Evolutionary conservation across 1,284 basidiomycete species (phyloP), one percentile per base, ranked within the genome.

Genomic region (Heliocybe sulcata): DNA sequence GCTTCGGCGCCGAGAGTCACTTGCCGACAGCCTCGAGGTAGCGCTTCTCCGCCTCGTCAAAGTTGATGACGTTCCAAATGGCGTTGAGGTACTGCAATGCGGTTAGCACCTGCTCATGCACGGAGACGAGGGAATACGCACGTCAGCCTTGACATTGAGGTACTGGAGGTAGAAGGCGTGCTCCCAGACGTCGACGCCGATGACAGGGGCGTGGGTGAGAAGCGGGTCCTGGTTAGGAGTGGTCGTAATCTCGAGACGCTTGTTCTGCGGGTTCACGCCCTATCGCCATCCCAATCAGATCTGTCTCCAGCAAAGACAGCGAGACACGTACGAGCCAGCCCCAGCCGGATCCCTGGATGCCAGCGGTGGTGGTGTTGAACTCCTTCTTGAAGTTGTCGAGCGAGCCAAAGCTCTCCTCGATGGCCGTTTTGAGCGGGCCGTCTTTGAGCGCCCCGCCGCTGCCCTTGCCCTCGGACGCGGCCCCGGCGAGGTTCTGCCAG

Each of bases 401-500:
- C 12, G 85, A 85, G 54, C 94, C 94, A 71, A 95, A 99, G 64
- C 90, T 86, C 56, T 81, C 77, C 61, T 89, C 78, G 69, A 99
- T 84, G 51, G 92, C 90, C 53, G 82, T 73, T 74, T 91, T 92
- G 59, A 99, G 80, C 12, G 84, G 76, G 23, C 94, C 92, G 31
- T 80, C 81, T 57, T 72, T 62, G 52, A 94, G 76, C 66, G 82
- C 83, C 53, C 88, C 87, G 63, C 90, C 85, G 59, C 81, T 69
- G 42, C 70, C 77, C 62, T 69, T 72, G 25, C 67, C 72, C 62
- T 69, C 67, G 25, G 74, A 75, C 27, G 74, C 73, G 20, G 86
- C 78, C 1, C 92, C 81, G 2, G 82, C 88, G 61, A 98, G 83
- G 76, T 97, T 98, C 75, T 89, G 94, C 97, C 96, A 99, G 81